These are phyloP conservation scores for Saturnispora silvae DNA, from an alignment of 805 yeast species.

Conservation along the genomic window DNA sequence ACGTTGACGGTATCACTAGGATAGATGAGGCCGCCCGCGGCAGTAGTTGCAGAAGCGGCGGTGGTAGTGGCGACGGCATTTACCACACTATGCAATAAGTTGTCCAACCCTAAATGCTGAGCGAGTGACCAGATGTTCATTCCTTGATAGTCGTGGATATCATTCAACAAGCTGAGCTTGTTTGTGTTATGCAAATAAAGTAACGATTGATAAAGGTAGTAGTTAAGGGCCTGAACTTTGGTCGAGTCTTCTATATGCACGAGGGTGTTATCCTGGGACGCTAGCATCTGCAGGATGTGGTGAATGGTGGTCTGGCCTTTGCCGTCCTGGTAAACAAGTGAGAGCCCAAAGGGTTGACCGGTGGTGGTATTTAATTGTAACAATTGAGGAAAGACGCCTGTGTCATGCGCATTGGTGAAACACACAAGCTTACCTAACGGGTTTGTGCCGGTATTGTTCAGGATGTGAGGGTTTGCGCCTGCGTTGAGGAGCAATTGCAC, in stretches of 20 bases:
- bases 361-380: constrained; percentile 28
- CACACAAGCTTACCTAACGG: constrained; percentile 58
- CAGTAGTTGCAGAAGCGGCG: not conserved
- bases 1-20: constrained; percentile 2
- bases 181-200: constrained; percentile 2
- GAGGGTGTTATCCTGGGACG: not conserved
- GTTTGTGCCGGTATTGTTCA: constrained; percentile 52
- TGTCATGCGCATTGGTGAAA: constrained; percentile 63
- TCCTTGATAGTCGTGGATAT: constrained; percentile 6
- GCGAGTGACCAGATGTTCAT: constrained; percentile 7
- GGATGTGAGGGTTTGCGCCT: constrained; percentile 49
- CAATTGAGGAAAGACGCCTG: constrained; percentile 46
- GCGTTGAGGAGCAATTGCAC: constrained; percentile 45
- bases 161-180: not conserved
- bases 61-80: too few relatives aligned
- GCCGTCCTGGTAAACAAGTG: constrained; percentile 33
- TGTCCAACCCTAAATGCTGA: constrained; percentile 3
- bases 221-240: constrained; percentile 5
- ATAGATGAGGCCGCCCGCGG: too few relatives aligned
- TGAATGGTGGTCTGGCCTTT: constrained; percentile 83
- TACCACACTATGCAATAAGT: too few relatives aligned
- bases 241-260: not conserved
- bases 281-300: constrained; percentile 7
- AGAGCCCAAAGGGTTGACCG: constrained; percentile 1
- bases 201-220: constrained; percentile 5